phyloP scores from a whole-genome alignment of 108 stramenopile genomes.

The Fistulifera solaris region DNA sequence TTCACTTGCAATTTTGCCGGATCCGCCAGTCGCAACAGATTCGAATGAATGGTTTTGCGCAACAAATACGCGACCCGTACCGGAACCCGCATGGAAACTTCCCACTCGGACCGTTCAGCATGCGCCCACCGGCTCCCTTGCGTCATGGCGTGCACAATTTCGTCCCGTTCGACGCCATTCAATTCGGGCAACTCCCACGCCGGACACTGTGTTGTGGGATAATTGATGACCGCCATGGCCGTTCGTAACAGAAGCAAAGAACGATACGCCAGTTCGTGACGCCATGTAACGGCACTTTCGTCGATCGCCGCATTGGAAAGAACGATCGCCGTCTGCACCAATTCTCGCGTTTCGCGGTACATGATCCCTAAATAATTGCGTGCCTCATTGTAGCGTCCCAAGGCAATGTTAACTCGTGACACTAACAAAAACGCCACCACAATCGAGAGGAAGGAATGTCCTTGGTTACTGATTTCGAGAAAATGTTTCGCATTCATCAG shows the following conservation, averaged over 20 bases:
- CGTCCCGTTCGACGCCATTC: constrained; percentile 10
- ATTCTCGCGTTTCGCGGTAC: constrained; percentile 13
- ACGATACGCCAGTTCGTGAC: constrained; percentile 30
- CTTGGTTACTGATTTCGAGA: constrained; percentile 12
- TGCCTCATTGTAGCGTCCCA: constrained; percentile 19
- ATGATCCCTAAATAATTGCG: constrained; percentile 6
- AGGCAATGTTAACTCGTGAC: constrained; percentile 17
- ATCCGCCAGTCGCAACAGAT: constrained; percentile 7
- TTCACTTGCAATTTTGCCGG: constrained; percentile 8
- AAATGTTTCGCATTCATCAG: neutral
- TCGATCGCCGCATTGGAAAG: constrained; percentile 12
- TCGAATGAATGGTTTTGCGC: constrained; percentile 19
- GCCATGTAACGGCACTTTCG: constrained; percentile 29
- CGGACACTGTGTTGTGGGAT: constrained; percentile 3
- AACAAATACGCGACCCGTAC: constrained; percentile 15
- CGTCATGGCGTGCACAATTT: constrained; percentile 2
- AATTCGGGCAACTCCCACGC: constrained; percentile 38
- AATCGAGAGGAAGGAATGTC: constrained; percentile 23
- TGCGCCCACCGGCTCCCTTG: constrained; percentile 7
- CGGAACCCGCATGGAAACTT: constrained; percentile 15
- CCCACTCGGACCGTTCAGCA: neutral
- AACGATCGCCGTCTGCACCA: constrained; percentile 23
- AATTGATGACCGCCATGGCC: constrained; percentile 25
- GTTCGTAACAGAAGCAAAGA: constrained; percentile 22
- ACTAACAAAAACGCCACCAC: constrained; percentile 34